Base-by-base conservation (phyloP, 768 basidiomycete genomes). In the Collybiopsis luxurians region DNA sequence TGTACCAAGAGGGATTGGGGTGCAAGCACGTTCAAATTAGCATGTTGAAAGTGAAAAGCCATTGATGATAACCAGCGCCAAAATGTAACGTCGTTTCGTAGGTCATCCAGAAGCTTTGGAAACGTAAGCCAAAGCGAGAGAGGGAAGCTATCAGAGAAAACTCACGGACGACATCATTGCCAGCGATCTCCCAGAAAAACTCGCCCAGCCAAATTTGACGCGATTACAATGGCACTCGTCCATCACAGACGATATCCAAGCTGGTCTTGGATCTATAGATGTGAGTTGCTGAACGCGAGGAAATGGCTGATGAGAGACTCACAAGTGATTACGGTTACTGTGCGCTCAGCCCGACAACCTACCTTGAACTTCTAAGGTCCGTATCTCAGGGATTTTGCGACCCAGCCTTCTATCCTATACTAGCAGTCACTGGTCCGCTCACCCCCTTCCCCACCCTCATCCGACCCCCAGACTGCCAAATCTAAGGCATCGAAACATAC, bases 171-270 rank as follows among this genome's bases (percentile, higher is more conserved):
- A 80, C 68, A 17, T n/a, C n/a, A n/a, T n/a, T n/a, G n/a, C 72
- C 74, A 34, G 79, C 80, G 39, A 75, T 66, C 64, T 81, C 79
- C 69, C 75, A 79, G 34, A 72, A 72, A 19, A 79, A 62, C 55
- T 82, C 79, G 63, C 76, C 79, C 50, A 77, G 60, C 17, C 80
- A 80, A 50, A 78, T 74, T 23, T 67, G n/a, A n/a, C n/a, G n/a
- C n/a, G n/a, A n/a, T n/a, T n/a, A n/a, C n/a, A n/a, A n/a, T n/a
- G n/a, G n/a, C 48, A 73, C 69, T 31, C 78, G 71, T 9, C 78
- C 79, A 7, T 67, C 73, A 63, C 78, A 80, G 61, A 74, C 66
- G 45, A 73, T 69, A 10, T 69, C 67, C 5, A 74, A 63, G 4
- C 73, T 73, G 19, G 67, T 70, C 4, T 60, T 62, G 9, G 67